Base-by-base conservation (phyloP, 176 grass and related monocot species). In the Sorghum bicolor region DNA sequence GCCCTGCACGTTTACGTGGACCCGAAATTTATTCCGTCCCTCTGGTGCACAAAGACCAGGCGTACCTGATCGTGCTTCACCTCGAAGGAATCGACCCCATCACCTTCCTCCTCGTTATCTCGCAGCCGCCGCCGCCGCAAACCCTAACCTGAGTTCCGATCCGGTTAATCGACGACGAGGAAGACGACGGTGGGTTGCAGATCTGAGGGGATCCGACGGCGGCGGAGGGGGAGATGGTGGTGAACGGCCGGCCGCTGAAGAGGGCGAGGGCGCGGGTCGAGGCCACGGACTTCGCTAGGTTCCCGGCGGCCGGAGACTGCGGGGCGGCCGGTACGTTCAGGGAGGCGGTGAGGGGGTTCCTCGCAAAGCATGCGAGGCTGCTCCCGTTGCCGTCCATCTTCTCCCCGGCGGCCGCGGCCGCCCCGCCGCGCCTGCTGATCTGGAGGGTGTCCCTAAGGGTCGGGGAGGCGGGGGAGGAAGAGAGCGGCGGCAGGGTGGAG, bases 181-280 rank as follows among this genome's bases (percentile, higher is more conserved):
- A 30, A 62, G 72, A 82, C 61, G 84, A n/a, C 36, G 74, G 32
- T 39, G 79, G 24, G 74, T 37, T 60, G 45, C 76, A 83, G 70
- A 83, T 83, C 89, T 76, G 86, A 26, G 0, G 61, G 52, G 88
- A 94, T 89, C 92, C 87, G 87, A 81, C 85, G 78, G 86, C 67
- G 84, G 36, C 20, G 12, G 58, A 64, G 60, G 79, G 3, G 38
- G 82, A 85, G 72, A 99, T 99, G 96, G 96, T 99, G 83, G 96
- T 99, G 43, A 99, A 99, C 89, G 89, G 87, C 76, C 87, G 89
- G 77, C 89, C 93, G 82, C 86, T 96, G n/a, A 99, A 96, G 89
- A 90, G 89, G 44, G 96, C 96, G 50, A 95, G 86, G 84, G 77
- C 84, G 26, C 72, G 89, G 89, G 81, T 87, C 50, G 87, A 92